Base-by-base conservation (phyloP, 1,284 basidiomycete species). In the Erythrobasidium hasegawianum region DNA sequence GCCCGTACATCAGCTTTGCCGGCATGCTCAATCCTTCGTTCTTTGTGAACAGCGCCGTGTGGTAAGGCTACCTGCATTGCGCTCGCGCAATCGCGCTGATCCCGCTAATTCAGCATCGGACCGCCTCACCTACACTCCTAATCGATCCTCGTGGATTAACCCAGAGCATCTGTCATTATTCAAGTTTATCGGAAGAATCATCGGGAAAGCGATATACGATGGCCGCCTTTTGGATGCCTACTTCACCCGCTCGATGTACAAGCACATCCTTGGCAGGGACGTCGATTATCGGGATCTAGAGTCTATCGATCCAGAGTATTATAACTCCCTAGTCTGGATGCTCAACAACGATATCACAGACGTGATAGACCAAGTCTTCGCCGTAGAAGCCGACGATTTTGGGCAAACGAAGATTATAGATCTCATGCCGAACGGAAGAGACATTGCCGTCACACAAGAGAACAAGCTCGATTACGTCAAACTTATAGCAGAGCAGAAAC, bases 381-480 rank as follows among this genome's bases (percentile, higher is more conserved):
- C 88, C 71, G 87, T 92, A 38, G 92, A 95, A 76, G 87, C 88
- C 0, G 91, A 95, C 71, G 91, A 93, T 85, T 97, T 97, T 74
- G 93, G 93, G 67, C 85, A 88, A 67, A 90, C 86, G 72, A 87
- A 89, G 72, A 85, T 91, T 56, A 85, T 96, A 61, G 85, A 89
- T 58, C 79, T 97, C 73, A 95, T 95, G 75, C 85, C 87, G 62
- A 85, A 85, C 55, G 94, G 94, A 8, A 86, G 89, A 68, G 79
- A 83, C 24, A 83, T 91, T 41, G 81, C 88, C 11, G 94, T 97
- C 50, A 96, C 93, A 1, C 87, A 96, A 75, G 92, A 94, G 72
- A 98, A 97, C 81, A 96, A 90, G 81, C 84, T 87, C 68, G 96
- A 99, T 78, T 98, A 97, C 76, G 93, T 98, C 38, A 90, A 93